Evolutionary conservation across 2,329 filamentous ascomycete genomes (phyloP), one percentile per base, ranked within the genome.

Genomic region (Alternaria triticimaculans): DNA sequence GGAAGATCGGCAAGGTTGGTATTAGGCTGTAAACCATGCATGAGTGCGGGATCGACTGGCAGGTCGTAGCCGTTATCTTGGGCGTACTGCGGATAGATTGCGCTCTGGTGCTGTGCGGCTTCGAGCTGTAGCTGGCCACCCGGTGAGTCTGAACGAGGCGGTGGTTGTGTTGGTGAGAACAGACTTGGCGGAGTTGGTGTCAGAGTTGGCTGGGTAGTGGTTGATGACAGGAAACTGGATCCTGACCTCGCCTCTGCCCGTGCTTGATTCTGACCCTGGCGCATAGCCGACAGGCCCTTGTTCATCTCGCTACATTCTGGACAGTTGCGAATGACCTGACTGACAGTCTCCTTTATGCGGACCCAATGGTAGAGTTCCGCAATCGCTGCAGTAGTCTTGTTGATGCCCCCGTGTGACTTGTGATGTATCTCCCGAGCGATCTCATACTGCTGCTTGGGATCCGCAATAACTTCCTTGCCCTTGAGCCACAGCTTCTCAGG

Each of bases 301-400:
- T 79, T 79, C 76, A 79, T 78, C 70, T 97, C 93, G 81, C 95
- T 97, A 83, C 95, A 98, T 77, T 97, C 90, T 8, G 87, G 83
- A 80, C 96, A 99, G 74, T 96, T 95, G 72, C 92, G 91, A 80
- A 98, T 97, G 72, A 97, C 94, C 78, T 95, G 90, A 78, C 92
- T 96, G 65, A 97, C 96, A 1, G 95, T 98, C 81, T 97, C 94
- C 80, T 98, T 99, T 83, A 98, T 98, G 65, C 95, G 89, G 51
- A 96, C 94, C 96, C 96, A 99, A 82, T 98, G 96, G 78, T 95
- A 97, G 76, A 91, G 92, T 77, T 97, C 93, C 11, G 95, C 93
- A 74, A 99, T 97, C 20, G 90, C 91, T 20, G 95, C 94, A 1
- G 95, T 98, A 0, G 95, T 98, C 84, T 97, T 97, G 85, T 99